Evolutionary conservation across 1,139 yeast genomes (phyloP), one percentile per base, ranked within the genome.

Genomic region (Sugiyamaella paludigena): DNA sequence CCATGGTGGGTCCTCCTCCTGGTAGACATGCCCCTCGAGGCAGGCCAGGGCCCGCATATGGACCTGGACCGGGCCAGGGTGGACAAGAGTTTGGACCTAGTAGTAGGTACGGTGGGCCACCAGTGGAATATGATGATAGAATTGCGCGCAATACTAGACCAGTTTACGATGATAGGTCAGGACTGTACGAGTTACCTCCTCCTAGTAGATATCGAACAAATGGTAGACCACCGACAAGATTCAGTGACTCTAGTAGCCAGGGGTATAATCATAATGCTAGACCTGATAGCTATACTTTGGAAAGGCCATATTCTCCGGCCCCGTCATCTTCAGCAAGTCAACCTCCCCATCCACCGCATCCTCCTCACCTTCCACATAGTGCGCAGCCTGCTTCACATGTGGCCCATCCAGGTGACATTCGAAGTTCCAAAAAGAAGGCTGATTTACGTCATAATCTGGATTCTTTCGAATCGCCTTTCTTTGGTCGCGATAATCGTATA

Each of bases 401-500:
- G 19, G 9, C 46, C 16, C 36, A 43, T 12, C 47, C 41, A 2
- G 47, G 47, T 12, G 42, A 36, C 27, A 36, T 37, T 43, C 8
- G 47, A 36, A 36, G 42, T 37, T 16, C 41, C 12, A 44, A 40
- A 36, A 48, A 40, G 33, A 43, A 27, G 28, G 12, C 36, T 15
- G 52, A 46, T 19, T 42, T 57, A 24, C 45, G 60, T 9, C 38
- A 52, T 35, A 53, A 53, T 34, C 46, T 57, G 27, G 58, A 52
- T 42, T 38, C 51, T 5, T 56, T 53, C 38, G 60, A 56, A 38
- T 53, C 58, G 10, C 57, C 60, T 1, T 48, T 37, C 30, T 56
- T 57, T 47, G 60, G 59, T 1, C 45, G 58, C 7, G 56, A 56
- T 9, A 35, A 37, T 26, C 44, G 40, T 24, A 31, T 31, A 13